phyloP scores from a whole-genome alignment of 768 basidiomycete genomes.

The Lyophyllum decastes region DNA sequence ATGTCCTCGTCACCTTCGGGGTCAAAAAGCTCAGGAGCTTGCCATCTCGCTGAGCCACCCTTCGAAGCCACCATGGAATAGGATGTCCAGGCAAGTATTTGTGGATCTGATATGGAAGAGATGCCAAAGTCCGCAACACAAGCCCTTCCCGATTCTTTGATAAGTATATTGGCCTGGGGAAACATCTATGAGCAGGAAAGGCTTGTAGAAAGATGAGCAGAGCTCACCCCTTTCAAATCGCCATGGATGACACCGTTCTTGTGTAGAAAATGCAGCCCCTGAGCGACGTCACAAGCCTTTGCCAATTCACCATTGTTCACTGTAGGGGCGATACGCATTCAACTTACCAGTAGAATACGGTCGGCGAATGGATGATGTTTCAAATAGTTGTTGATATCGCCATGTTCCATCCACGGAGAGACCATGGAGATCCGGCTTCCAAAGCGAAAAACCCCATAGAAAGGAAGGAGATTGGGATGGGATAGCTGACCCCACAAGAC shows the following conservation, averaged over 20 bases:
- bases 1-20: too few relatives aligned
- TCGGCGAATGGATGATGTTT: background rate
- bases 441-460: conserved; percentile 26
- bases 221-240: background rate
- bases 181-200: background rate
- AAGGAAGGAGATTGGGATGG: conserved; percentile 28
- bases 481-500: conserved; percentile 27
- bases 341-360: background rate
- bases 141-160: background rate
- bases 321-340: background rate
- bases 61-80: background rate
- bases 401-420: background rate
- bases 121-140: background rate
- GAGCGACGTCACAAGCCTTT: background rate
- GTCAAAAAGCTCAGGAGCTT: too few relatives aligned
- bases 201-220: background rate
- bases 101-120: background rate
- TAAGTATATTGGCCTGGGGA: background rate
- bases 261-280: background rate
- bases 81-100: background rate
- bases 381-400: background rate
- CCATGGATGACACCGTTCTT: background rate
- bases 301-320: background rate
- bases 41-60: background rate
- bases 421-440: background rate